phyloP scores from a whole-genome alignment of 768 basidiomycete genomes.

The Cystobasidium ongulense region DNA sequence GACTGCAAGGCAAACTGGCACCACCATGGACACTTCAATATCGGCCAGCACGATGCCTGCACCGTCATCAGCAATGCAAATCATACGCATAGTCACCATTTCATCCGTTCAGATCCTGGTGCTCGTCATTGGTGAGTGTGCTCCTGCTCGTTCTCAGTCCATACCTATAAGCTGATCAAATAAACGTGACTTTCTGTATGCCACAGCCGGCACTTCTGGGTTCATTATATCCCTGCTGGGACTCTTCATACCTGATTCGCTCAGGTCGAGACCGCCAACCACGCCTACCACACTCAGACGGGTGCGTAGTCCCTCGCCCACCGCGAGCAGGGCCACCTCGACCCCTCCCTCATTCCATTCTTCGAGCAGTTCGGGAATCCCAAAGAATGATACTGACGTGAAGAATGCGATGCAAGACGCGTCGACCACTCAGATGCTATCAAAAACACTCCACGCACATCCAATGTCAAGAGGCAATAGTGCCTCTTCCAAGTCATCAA shows the following conservation, averaged over 20 bases:
- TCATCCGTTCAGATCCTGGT: background rate
- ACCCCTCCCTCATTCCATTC: background rate
- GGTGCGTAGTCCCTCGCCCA: background rate
- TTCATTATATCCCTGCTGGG: constrained; percentile 4
- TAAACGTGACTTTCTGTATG: background rate
- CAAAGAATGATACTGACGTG: background rate
- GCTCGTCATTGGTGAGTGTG: constrained; percentile 15
- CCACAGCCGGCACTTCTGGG: constrained; percentile 18
- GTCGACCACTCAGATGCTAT: too few relatives aligned
- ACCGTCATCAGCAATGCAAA: background rate
- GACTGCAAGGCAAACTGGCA: too few relatives aligned
- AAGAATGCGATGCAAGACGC: too few relatives aligned
- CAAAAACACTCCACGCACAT: background rate
- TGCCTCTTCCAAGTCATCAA: background rate
- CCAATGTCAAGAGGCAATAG: background rate
- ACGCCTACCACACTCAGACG: background rate
- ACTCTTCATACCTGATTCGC: background rate
- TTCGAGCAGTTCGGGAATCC: background rate
- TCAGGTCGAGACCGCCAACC: background rate
- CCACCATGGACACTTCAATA: background rate
- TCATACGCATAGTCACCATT: background rate
- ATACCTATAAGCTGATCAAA: background rate
- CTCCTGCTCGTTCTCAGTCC: background rate
- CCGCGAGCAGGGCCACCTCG: background rate
- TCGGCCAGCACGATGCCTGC: background rate